A percentile compares a stretch with the other conserved stretches of the same genome.
These are phyloP conservation scores for Ophiostoma quercus DNA, from an alignment of 2,329 filamentous ascomycete genomes.

Conservation along the genomic window DNA sequence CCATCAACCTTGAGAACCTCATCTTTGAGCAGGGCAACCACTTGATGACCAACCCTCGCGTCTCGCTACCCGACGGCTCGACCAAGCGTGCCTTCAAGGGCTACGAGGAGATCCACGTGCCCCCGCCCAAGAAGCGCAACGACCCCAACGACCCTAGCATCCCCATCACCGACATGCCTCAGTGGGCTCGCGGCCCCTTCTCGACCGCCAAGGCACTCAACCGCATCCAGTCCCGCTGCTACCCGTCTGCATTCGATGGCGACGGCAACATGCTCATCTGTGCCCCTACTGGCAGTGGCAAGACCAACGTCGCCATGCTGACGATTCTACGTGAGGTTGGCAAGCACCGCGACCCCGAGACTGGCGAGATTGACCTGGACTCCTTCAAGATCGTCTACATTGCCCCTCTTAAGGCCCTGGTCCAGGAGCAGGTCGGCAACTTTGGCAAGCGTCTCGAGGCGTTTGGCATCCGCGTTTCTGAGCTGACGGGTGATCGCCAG, in stretches of 20 bases:
- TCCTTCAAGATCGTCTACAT: slow-evolving; percentile 99
- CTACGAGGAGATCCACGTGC: slow-evolving; percentile 97
- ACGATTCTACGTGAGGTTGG: slow-evolving; percentile 94
- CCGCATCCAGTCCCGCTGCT: slow-evolving; percentile 92
- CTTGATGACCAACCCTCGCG: slow-evolving; percentile 98
- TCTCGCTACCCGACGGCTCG: slow-evolving; percentile 86
- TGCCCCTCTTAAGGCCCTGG: slow-evolving; percentile 87
- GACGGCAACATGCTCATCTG: slow-evolving; percentile 98
- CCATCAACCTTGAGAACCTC: slow-evolving; percentile 92
- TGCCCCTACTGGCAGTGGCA: slow-evolving; percentile 93
- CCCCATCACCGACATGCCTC: slow-evolving; percentile 80
- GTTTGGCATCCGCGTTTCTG: slow-evolving; percentile 88
- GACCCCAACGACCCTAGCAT: slow-evolving; percentile 77
- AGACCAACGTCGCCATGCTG: slow-evolving; percentile 98
- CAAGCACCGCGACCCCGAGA: slow-evolving; percentile 82
- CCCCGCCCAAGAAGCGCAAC: slow-evolving; percentile 79
- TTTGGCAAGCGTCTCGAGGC: slow-evolving; percentile 86
- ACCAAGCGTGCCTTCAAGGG: slow-evolving; percentile 95
- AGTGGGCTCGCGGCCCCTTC: slow-evolving; percentile 86
- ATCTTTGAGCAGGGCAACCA: slow-evolving; percentile 98
- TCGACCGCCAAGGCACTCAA: slow-evolving; percentile 82
- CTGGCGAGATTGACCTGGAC: slow-evolving; percentile 91
- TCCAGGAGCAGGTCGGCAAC: slow-evolving; percentile 97
- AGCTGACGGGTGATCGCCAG: slow-evolving; percentile 94
- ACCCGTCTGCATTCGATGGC: slow-evolving; percentile 80